Percentiles rank a stretch among this genome's conserved stretches.
These are phyloP conservation scores for Actinomucor elegans DNA, from an alignment of 371 early-diverging fungal genomes.

Conservation along the genomic window DNA sequence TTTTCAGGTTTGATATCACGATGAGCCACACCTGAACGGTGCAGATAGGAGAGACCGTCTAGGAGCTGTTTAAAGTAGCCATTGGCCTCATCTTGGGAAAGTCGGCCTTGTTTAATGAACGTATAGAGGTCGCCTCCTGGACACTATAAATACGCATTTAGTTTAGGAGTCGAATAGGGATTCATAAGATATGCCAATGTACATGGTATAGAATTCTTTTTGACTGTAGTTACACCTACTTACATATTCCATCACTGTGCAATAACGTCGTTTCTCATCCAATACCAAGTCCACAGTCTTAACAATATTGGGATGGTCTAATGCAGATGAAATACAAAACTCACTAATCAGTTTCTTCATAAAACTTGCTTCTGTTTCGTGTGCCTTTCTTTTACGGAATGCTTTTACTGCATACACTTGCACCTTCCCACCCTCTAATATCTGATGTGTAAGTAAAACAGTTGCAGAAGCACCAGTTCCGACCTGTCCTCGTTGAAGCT, in stretches of 20 bases:
- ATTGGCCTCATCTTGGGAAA: conserved; percentile 45
- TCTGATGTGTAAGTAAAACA: conserved; percentile 16
- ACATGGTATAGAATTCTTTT: background rate
- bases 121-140: conserved; percentile 64
- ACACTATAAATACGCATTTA: conserved; percentile 48
- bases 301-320: conserved; percentile 68
- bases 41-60: conserved; percentile 94
- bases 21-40: conserved; percentile 86
- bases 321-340: conserved; percentile 66
- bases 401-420: conserved; percentile 48
- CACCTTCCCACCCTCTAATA: conserved; percentile 9
- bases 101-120: conserved; percentile 37
- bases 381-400: conserved; percentile 54
- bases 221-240: conserved; percentile 9
- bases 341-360: conserved; percentile 69
- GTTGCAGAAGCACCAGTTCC: conserved; percentile 32
- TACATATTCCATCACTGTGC: conserved; percentile 72
- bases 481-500: conserved; percentile 13
- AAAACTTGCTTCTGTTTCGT: conserved; percentile 58
- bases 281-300: conserved; percentile 69
- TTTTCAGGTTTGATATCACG: conserved; percentile 94
- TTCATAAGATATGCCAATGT: background rate
- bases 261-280: conserved; percentile 50
- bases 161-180: too few relatives aligned
- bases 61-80: conserved; percentile 84